These are phyloP conservation scores for Pleurozium schreberi DNA, from an alignment of 225 moss, liverwort and hornwort genomes.

Conservation along the genomic window DNA sequence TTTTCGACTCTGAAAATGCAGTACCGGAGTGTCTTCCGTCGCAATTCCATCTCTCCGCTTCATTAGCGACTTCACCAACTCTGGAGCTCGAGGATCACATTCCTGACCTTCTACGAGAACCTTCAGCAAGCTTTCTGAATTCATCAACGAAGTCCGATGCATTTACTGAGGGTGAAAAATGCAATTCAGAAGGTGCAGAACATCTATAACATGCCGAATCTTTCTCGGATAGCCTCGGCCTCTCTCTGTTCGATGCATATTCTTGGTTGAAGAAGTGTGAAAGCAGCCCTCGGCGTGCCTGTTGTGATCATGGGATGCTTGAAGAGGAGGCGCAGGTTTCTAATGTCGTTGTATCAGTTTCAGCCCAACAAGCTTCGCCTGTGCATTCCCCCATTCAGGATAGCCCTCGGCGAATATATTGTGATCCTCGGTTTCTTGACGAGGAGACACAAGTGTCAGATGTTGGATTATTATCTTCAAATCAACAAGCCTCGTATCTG, in stretches of 20 bases:
- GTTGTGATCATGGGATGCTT: neutral
- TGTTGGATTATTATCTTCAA: neutral
- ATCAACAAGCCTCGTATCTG: neutral
- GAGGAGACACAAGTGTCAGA: slow-evolving; percentile 13
- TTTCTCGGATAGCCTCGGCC: slow-evolving; percentile 3
- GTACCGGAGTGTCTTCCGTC: slow-evolving; percentile 18
- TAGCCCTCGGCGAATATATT: slow-evolving; percentile 13
- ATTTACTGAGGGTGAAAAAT: neutral
- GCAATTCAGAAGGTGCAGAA: neutral
- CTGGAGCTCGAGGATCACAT: neutral
- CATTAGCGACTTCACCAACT: neutral
- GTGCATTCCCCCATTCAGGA: neutral
- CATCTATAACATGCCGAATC: neutral
- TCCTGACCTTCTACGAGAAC: neutral
- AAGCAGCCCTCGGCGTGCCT: neutral
- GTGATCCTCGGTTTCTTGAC: slow-evolving; percentile 1
- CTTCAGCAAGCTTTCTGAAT: neutral
- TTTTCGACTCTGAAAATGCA: slow-evolving; percentile 10
- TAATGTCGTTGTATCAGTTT: neutral
- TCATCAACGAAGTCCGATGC: neutral
- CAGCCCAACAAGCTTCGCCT: neutral
- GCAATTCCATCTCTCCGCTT: neutral
- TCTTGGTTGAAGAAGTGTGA: neutral
- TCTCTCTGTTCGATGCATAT: neutral
- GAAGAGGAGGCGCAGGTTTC: neutral